Evolutionary conservation across 2,329 filamentous ascomycete genomes (phyloP), one percentile per base, ranked within the genome.

Genomic region (Xylaria polymorpha): DNA sequence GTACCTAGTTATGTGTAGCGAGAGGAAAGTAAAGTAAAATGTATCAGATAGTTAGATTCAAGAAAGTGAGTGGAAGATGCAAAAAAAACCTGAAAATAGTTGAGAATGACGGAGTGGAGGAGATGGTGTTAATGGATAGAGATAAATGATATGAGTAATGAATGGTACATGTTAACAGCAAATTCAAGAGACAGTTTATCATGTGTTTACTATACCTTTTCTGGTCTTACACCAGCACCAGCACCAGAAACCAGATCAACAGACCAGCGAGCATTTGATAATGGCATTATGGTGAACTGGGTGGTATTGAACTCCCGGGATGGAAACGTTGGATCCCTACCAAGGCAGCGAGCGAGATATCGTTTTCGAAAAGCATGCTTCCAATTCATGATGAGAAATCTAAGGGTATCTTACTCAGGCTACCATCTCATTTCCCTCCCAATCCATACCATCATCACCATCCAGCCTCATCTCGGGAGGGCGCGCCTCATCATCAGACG

Each of bases 391-490:
- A 29, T 1, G 37, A 20, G 37, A 56, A 66, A 50, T 62, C 55
- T 67, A 61, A 2, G 67, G 67, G 67, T 69, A 69, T 69, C 67
- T 69, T 18, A 29, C 25, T 29, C 25, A 62, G 20, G 29, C 51
- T 43, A 35, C 39, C 18, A 32, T 55, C 46, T 67, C 48, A 56
- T 53, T 22, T n/a, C 14, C 14, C 22, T 44, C 48, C 37, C 6
- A 32, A 37, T 44, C 15, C 50, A 37, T 57, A 39, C 25, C 37
- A 41, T 46, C 37, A 41, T 46, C 25, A 29, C n/a, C 48, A 35
- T 51, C 2, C 12, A 14, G 20, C 32, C 35, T 51, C 32, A 22
- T 12, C 35, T 58, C 18, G 20, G 20, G n/a, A n/a, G n/a, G 6
- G 32, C 4, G 4, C 20, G 59, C 43, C 32, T 44, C 48, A 3